phyloP scores from a whole-genome alignment of 116 monocot species.

The Zostera marina region DNA sequence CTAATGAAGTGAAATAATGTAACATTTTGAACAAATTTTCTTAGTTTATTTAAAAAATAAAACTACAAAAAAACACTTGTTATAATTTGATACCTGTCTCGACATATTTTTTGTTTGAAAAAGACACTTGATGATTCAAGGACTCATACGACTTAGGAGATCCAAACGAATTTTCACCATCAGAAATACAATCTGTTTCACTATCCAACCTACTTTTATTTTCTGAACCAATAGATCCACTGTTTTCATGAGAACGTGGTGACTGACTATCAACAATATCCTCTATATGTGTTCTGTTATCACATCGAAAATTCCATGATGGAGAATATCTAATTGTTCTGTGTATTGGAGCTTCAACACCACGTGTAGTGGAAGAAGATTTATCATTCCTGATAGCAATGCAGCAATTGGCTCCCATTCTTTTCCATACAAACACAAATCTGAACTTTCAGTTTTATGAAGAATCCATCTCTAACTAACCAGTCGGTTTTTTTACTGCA shows the following conservation, averaged over 20 bases:
- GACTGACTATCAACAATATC: slow-evolving; percentile 23
- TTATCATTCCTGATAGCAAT: slow-evolving; percentile 23
- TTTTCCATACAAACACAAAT: slow-evolving; percentile 2
- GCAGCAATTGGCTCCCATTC: slow-evolving; percentile 73
- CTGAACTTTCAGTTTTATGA: not conserved
- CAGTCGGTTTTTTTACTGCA: too few relatives aligned
- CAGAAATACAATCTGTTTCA: slow-evolving; percentile 31
- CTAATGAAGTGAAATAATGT: too few relatives aligned
- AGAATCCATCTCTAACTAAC: too few relatives aligned
- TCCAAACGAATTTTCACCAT: slow-evolving; percentile 16
- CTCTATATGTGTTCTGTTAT: slow-evolving; percentile 61
- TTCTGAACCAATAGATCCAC: slow-evolving; percentile 21
- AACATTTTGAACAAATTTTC: too few relatives aligned
- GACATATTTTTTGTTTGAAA: slow-evolving; percentile 6
- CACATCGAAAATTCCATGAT: slow-evolving; percentile 73
- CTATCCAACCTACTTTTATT: slow-evolving; percentile 11
- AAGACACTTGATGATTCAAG: slow-evolving; percentile 3
- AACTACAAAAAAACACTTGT: not conserved
- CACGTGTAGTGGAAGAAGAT: slow-evolving; percentile 5
- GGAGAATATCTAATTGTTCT: slow-evolving; percentile 46
- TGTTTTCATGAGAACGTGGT: slow-evolving; percentile 24
- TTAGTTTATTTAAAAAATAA: too few relatives aligned
- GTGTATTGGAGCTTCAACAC: slow-evolving; percentile 17
- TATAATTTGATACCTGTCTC: slow-evolving; percentile 12
- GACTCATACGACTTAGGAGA: slow-evolving; percentile 15